A percentile compares a stretch with the other conserved stretches of the same genome.
Conservation (phyloP, 371 early-diverging fungal species). For the Rhizopus stolonifer region DNA sequence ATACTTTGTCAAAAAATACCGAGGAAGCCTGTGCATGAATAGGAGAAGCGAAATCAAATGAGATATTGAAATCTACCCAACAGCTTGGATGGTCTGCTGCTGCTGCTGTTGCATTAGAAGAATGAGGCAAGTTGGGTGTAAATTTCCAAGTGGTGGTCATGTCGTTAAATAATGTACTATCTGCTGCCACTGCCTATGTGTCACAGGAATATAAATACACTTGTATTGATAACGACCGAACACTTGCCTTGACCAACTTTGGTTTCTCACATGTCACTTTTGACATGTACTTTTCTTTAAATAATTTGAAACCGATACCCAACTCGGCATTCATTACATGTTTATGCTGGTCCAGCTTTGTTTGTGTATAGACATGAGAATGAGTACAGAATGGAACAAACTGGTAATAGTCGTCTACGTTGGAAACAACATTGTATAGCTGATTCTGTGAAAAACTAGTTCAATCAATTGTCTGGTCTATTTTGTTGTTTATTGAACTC, state of each 20-base stretch:
- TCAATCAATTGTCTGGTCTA: background rate
- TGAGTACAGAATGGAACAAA: conserved; percentile 81
- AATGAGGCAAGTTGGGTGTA: conserved; percentile 45
- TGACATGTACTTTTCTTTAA: conserved; percentile 76
- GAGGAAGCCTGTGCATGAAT: conserved; percentile 73
- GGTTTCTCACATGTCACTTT: conserved; percentile 68
- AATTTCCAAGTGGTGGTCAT: conserved; percentile 72
- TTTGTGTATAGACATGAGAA: conserved; percentile 56
- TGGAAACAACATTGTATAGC: conserved; percentile 72
- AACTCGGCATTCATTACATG: conserved; percentile 66
- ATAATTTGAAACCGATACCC: conserved; percentile 71
- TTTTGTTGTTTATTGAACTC: conserved; percentile 1
- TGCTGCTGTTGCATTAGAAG: conserved; percentile 28
- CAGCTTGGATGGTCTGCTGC: conserved; percentile 55
- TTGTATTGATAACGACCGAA: too few species aligned
- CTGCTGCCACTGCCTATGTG: conserved; percentile 61
- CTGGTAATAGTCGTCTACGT: conserved; percentile 70
- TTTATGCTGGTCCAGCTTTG: conserved; percentile 6
- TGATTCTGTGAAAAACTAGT: conserved; percentile 70
- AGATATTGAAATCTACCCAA: conserved; percentile 69
- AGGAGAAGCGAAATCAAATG: conserved; percentile 78
- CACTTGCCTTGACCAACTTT: conserved; percentile 51
- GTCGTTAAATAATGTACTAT: conserved; percentile 68
- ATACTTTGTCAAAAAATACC: conserved; percentile 77
- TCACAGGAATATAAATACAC: background rate